phyloP scores from a whole-genome alignment of 371 early-diverging fungal species.

The Mucor racemosus region DNA sequence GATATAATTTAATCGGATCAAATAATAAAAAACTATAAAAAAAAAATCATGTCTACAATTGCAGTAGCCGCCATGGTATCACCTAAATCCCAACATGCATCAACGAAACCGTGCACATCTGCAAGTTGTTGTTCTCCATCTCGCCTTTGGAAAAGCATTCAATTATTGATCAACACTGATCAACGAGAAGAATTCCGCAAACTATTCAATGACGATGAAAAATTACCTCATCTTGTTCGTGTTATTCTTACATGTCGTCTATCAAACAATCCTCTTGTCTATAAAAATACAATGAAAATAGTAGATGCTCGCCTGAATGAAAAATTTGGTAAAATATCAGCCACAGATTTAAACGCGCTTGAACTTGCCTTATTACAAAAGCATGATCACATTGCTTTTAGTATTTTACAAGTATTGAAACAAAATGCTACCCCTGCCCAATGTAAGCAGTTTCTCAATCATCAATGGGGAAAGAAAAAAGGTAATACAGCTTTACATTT shows the following conservation, averaged over 20 bases:
- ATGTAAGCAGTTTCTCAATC: constrained; percentile 32
- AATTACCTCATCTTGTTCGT: constrained; percentile 25
- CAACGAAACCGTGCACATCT: constrained; percentile 38
- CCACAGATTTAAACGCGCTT: constrained; percentile 32
- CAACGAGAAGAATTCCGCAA: constrained; percentile 33
- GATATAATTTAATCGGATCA: not conserved
- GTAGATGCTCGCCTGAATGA: constrained; percentile 19
- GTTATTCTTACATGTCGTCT: constrained; percentile 39
- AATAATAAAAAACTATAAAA: not conserved
- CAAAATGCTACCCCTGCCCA: constrained; percentile 27
- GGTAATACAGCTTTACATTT: constrained; percentile 43
- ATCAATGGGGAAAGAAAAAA: constrained; percentile 36
- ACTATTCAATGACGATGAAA: constrained; percentile 18
- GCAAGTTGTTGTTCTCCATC: constrained; percentile 34
- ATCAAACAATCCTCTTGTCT: constrained; percentile 35
- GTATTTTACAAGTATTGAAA: constrained; percentile 19
- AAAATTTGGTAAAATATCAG: constrained; percentile 31
- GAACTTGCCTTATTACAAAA: constrained; percentile 28
- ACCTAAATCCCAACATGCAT: constrained; percentile 29
- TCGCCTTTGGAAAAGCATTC: constrained; percentile 36
- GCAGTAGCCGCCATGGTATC: constrained; percentile 14
- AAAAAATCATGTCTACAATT: constrained; percentile 17
- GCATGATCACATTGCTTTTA: constrained; percentile 27
- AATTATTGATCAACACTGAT: constrained; percentile 35
- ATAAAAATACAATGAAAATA: constrained; percentile 26